phyloP scores from a whole-genome alignment of 1,284 basidiomycete species.

The Trichosporon sp. region DNA sequence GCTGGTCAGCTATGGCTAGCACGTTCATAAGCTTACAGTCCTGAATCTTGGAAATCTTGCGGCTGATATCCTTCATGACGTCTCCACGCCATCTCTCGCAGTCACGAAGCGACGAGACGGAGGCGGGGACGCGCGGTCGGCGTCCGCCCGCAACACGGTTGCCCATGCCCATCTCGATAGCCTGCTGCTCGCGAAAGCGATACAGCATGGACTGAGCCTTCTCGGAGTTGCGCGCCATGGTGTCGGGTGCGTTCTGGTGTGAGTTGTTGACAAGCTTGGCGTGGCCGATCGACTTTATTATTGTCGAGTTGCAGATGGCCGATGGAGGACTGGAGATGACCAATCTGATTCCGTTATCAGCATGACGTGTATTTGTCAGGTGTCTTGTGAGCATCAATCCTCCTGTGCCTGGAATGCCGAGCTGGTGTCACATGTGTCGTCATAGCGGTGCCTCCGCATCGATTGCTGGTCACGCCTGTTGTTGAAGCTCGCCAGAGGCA shows the following conservation, averaged over 20 bases:
- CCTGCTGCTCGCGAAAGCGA: conserved; percentile 96
- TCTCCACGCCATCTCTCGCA: conserved; percentile 96
- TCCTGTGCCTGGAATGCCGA: background rate
- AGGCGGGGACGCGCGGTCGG: conserved; percentile 84
- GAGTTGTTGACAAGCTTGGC: conserved; percentile 5
- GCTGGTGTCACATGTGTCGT: background rate
- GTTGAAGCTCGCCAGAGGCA: background rate
- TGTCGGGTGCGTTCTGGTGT: conserved; percentile 4
- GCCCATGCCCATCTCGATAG: conserved; percentile 87
- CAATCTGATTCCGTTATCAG: conserved; percentile 6
- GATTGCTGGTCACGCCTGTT: background rate
- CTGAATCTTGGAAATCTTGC: conserved; percentile 97
- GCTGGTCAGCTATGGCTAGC: conserved; percentile 12
- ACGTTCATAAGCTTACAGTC: conserved; percentile 67
- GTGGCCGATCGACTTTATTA: conserved; percentile 14
- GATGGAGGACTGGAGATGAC: background rate
- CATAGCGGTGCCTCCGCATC: background rate
- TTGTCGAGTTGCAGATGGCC: background rate
- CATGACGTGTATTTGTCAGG: background rate
- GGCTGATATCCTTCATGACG: conserved; percentile 87
- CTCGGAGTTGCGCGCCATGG: conserved; percentile 88
- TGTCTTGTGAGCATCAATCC: background rate
- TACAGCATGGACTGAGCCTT: conserved; percentile 98
- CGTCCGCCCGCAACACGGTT: conserved; percentile 68
- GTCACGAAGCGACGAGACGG: conserved; percentile 86